Base-by-base conservation (phyloP, 352 stramenopile species). In the Phytophthora europaea region DNA sequence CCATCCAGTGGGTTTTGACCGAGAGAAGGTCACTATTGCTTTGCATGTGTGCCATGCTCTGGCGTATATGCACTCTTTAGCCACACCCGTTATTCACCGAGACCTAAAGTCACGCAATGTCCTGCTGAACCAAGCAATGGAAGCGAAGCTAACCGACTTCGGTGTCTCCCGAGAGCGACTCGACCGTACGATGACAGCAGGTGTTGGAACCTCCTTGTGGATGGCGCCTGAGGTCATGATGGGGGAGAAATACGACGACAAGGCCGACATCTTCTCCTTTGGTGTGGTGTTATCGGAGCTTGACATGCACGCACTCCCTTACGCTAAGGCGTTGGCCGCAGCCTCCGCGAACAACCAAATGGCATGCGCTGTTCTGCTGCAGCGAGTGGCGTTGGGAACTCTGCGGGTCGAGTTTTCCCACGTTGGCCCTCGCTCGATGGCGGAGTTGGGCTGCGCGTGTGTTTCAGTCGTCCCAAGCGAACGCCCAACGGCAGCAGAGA, bases 81-180 rank as follows among this genome's bases (percentile, higher is more conserved):
- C 43, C 3, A 75, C 52, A 13, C 45, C 72, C 0, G 55, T 81
- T 20, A 73, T 80, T 12, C 68, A 80, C 43, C 67, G 72, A 15
- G 67, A 75, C 38, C 15, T 75, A 9, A 75, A 75, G 33, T 71
- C 68, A 5, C 68, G 68, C 8, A 91, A 88, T 61, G 56, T 91
- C 12, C 67, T 91, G 0, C 23, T 89, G 20, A 60, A 48, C 12
- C 33, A 47, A n/a, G 48, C 20, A 8, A 54, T 54, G 48, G 65
- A 67, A 26, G 78, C 83, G 13, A 91, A 91, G 70, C 18, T 91
- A 13, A 76, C 60, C 2, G 81, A 88, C 54, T 91, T 91, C 73
- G 83, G 83, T 5, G 76, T 84, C 22, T 88, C 79, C 20, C 72
- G 83, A 16, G 52, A 69, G 12, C 38, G 47, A 18, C 61, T 43